Conservation (phyloP, 441 rosid species). For the Pelargonium cotyledonis region DNA sequence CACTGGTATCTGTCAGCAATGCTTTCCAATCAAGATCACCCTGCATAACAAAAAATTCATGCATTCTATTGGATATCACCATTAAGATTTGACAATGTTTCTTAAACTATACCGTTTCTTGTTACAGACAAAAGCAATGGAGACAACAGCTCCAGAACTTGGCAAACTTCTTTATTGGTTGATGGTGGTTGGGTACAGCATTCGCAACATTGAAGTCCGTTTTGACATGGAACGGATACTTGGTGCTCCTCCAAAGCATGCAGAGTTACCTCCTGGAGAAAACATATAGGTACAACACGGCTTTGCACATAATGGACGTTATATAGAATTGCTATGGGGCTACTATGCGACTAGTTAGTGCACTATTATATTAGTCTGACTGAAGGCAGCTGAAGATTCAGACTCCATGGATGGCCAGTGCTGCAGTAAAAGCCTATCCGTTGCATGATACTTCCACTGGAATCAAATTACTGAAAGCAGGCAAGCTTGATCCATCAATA, state of each 20-base stretch:
- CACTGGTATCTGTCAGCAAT: background rate
- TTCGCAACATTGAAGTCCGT: conserved; percentile 94
- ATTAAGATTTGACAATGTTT: background rate
- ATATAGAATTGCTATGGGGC: conserved; percentile 4
- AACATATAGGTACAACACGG: conserved; percentile 27
- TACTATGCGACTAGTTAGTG: background rate
- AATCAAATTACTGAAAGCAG: too few species aligned
- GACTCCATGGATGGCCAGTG: background rate
- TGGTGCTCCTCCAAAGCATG: conserved; percentile 64
- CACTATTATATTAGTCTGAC: background rate
- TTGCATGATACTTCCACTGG: too few species aligned
- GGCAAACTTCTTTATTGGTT: conserved; percentile 85
- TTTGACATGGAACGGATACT: conserved; percentile 93
- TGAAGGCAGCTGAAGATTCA: conserved; percentile 7
- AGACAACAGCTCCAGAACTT: conserved; percentile 80
- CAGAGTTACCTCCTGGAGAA: conserved; percentile 90
- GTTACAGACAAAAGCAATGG: conserved; percentile 58
- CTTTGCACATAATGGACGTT: background rate
- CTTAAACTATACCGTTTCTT: conserved; percentile 14
- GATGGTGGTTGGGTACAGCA: conserved; percentile 94
- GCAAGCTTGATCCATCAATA: too few species aligned
- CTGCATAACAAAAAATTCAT: background rate
- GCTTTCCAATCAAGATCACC: background rate
- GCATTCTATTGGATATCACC: background rate
- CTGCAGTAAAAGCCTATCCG: background rate